Evolutionary conservation across 2,329 filamentous ascomycete genomes (phyloP).

Genomic region (Xylariaceae sp.): DNA sequence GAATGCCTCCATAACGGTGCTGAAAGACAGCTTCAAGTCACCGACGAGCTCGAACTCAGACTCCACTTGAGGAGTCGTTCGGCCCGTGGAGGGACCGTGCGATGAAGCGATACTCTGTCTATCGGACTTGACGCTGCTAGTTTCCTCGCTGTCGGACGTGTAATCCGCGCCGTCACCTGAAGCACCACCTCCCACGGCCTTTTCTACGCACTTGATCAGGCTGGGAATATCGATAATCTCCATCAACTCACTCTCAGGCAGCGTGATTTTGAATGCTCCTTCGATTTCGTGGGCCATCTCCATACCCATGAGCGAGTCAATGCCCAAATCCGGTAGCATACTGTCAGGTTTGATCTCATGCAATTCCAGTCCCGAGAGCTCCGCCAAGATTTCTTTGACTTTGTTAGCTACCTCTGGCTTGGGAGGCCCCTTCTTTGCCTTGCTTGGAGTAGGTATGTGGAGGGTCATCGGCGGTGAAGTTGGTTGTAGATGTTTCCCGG

Average conservation of each 20-base stretch:
- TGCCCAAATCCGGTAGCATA: conserved; percentile 52
- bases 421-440: not conserved
- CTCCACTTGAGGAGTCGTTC: not conserved
- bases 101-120: conserved; percentile 6
- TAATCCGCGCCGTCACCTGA: conserved; percentile 2
- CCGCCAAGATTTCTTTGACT: conserved; percentile 6
- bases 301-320: conserved; percentile 59
- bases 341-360: conserved; percentile 32
- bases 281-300: conserved; percentile 54
- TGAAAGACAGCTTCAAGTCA: conserved; percentile 11
- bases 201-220: conserved; percentile 6
- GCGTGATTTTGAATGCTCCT: conserved; percentile 39
- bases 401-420: conserved; percentile 8
- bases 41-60: conserved; percentile 2
- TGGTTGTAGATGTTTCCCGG: not conserved
- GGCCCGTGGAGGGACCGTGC: conserved; percentile 8
- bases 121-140: conserved; percentile 11
- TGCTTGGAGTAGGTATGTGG: not conserved
- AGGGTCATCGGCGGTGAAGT: not conserved
- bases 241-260: conserved; percentile 10
- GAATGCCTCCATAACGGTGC: conserved; percentile 39
- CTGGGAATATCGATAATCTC: conserved; percentile 10
- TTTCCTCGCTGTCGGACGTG: conserved; percentile 8
- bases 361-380: conserved; percentile 8
- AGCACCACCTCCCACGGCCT: conserved; percentile 1